These are phyloP conservation scores for Sphagnum magellanicum DNA, from an alignment of 228 moss, liverwort and hornwort genomes.

Conservation along the genomic window DNA sequence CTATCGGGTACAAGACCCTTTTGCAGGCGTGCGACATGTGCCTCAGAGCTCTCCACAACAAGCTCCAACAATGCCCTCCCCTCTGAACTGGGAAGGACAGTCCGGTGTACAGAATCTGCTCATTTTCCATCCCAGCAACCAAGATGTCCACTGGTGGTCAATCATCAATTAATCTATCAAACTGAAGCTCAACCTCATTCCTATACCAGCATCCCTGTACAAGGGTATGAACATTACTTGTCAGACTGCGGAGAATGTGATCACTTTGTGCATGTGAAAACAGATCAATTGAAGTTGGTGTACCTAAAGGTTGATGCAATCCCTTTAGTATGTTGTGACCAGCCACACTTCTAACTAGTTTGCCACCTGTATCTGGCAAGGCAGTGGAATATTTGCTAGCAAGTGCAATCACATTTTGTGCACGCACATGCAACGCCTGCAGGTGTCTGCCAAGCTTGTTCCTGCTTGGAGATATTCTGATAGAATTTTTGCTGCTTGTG, in stretches of 20 bases:
- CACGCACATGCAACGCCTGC: constrained; percentile 4
- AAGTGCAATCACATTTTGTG: constrained; percentile 2
- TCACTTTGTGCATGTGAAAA: too few species aligned
- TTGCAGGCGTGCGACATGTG: constrained; percentile 3
- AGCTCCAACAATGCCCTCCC: constrained; percentile 4
- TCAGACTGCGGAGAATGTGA: too few species aligned
- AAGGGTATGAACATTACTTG: neutral
- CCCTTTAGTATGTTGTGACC: neutral
- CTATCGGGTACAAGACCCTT: neutral
- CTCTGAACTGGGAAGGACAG: constrained; percentile 8
- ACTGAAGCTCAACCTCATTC: neutral
- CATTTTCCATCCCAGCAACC: neutral
- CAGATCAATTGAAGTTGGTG: neutral
- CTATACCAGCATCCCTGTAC: neutral
- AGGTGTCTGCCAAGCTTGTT: neutral
- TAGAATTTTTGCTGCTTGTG: constrained; percentile 1
- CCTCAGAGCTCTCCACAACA: constrained; percentile 2
- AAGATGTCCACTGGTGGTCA: neutral
- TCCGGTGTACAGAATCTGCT: neutral
- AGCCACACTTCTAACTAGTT: neutral
- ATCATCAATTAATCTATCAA: neutral
- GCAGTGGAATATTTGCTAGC: neutral
- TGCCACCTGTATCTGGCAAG: neutral
- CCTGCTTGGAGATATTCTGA: neutral
- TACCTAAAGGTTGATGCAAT: constrained; percentile 2